These are phyloP conservation scores for Solanum pinnatisectum DNA, from an alignment of 257 asterid species.

Conservation along the genomic window DNA sequence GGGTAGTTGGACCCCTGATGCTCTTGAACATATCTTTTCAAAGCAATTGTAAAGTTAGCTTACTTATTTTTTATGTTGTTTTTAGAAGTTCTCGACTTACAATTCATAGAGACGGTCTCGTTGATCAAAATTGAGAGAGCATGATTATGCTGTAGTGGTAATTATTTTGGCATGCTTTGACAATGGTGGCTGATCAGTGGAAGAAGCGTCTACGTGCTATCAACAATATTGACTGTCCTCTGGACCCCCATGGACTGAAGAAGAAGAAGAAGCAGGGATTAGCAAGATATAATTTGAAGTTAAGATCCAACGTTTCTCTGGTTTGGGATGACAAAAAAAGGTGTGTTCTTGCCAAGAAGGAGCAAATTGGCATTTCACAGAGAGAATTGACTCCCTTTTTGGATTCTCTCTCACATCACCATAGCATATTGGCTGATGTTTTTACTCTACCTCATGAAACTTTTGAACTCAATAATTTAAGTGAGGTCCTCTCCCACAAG, in stretches of 20 bases:
- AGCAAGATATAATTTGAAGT: conserved; percentile 26
- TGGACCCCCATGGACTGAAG: conserved; percentile 41
- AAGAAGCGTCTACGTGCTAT: conserved; percentile 53
- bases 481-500: conserved; percentile 57
- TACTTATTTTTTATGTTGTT: background rate
- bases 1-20: background rate
- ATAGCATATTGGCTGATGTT: conserved; percentile 58
- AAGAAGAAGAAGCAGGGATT: conserved; percentile 50
- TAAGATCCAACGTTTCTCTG: conserved; percentile 57
- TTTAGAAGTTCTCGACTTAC: background rate
- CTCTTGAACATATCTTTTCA: background rate
- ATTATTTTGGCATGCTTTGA: conserved; percentile 14
- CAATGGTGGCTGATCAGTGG: conserved; percentile 75
- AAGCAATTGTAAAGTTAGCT: background rate
- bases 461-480: conserved; percentile 52
- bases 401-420: conserved; percentile 35
- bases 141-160: conserved; percentile 11
- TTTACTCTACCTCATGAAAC: conserved; percentile 63
- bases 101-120: background rate
- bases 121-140: conserved; percentile 10
- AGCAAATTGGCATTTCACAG: conserved; percentile 67
- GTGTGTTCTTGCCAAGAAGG: conserved; percentile 76
- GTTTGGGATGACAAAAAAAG: conserved; percentile 75
- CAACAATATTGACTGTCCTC: conserved; percentile 42
- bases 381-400: conserved; percentile 55